phyloP scores from a whole-genome alignment of 1,284 basidiomycete genomes.

The Naganishia sp. region DNA sequence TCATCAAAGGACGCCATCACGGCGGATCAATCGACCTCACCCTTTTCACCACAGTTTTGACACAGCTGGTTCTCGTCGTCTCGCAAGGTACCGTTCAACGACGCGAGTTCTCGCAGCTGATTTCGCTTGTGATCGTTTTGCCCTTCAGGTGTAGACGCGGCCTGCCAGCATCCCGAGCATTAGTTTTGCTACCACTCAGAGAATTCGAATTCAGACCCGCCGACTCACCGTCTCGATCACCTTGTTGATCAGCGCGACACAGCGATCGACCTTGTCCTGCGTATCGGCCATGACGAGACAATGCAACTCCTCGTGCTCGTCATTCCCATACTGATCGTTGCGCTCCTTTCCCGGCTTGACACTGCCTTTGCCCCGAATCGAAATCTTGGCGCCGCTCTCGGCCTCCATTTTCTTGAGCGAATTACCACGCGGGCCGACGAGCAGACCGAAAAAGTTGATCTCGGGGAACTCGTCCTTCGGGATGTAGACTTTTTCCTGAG shows the following conservation, averaged over 20 bases:
- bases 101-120: conserved; percentile 95
- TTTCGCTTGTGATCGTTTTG: conserved; percentile 99
- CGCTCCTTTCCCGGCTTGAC: conserved; percentile 98
- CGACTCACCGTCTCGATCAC: conserved; percentile 92
- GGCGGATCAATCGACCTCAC: conserved; percentile 32
- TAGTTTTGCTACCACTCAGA: neutral
- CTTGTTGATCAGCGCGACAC: conserved; percentile 92
- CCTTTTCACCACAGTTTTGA: conserved; percentile 87
- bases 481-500: conserved; percentile 97
- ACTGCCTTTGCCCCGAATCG: conserved; percentile 95
- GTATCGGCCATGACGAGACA: conserved; percentile 93
- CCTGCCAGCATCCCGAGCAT: conserved; percentile 58
- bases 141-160: conserved; percentile 96
- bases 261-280: conserved; percentile 84
- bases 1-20: neutral
- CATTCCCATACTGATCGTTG: conserved; percentile 87
- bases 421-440: conserved; percentile 97
- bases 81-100: conserved; percentile 95
- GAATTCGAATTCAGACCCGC: neutral
- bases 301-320: conserved; percentile 98
- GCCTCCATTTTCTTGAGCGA: conserved; percentile 99
- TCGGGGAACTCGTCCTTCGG: conserved; percentile 99
- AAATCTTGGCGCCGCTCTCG: conserved; percentile 96
- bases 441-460: conserved; percentile 98
- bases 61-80: conserved; percentile 99